Evolutionary conservation across 2,329 filamentous ascomycete genomes (phyloP).

Genomic region (Westerdykella aurantiaca): DNA sequence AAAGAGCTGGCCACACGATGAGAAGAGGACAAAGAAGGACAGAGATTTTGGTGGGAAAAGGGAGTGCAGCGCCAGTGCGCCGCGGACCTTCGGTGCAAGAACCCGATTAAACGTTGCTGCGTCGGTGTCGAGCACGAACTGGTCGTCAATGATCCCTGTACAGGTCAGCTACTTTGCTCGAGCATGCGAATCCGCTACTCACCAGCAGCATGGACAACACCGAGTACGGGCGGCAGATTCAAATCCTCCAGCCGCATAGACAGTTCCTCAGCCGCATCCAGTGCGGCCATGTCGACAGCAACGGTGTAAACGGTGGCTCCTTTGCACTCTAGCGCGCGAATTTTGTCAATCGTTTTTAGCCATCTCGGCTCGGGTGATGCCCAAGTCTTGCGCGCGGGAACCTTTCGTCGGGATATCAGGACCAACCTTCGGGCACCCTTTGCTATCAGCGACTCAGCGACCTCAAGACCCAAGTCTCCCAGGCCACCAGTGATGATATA

Average conservation of each 20-base stretch:
- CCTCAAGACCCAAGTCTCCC: conserved; percentile 34
- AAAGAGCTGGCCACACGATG: conserved; percentile 9
- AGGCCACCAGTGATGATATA: conserved; percentile 40
- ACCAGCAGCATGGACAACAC: conserved; percentile 37
- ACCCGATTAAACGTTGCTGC: conserved; percentile 22
- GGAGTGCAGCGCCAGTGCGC: conserved; percentile 14
- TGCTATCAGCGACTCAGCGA: conserved; percentile 29
- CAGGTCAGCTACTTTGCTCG: not conserved
- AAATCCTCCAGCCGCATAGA: conserved; percentile 18
- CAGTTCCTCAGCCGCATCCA: conserved; percentile 13
- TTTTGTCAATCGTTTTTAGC: not conserved
- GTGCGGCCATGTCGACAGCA: conserved; percentile 26
- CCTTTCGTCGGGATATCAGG: conserved; percentile 30
- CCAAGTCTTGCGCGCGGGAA: conserved; percentile 31
- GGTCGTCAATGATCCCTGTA: conserved; percentile 29
- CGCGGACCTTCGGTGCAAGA: conserved; percentile 19
- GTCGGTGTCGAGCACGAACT: conserved; percentile 27
- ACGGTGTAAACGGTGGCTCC: conserved; percentile 25
- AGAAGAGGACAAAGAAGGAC: conserved; percentile 10
- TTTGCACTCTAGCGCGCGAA: conserved; percentile 5
- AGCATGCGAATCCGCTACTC: conserved; percentile 4
- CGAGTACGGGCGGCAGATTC: conserved; percentile 29
- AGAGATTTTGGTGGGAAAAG: conserved; percentile 16
- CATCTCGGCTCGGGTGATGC: conserved; percentile 1
- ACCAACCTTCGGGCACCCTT: conserved; percentile 36